phyloP scores from a whole-genome alignment of 257 asterid genomes.

The Solanum infundibuliforme region DNA sequence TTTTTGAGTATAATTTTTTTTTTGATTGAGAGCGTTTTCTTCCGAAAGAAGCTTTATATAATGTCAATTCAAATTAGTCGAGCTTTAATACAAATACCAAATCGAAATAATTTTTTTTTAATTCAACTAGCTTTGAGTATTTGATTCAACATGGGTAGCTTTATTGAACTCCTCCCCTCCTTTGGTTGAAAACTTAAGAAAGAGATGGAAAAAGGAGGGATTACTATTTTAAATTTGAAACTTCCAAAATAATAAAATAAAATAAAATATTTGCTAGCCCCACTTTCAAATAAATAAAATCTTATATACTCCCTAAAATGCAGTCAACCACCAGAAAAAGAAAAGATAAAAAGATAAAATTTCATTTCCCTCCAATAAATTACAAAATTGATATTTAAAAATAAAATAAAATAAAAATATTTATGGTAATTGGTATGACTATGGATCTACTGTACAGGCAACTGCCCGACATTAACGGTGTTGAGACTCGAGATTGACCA shows the following conservation, averaged over 20 bases:
- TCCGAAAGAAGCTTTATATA: no score
- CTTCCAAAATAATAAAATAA: neutral
- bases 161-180: neutral
- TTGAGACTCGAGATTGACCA: slow-evolving; percentile 5
- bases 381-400: neutral
- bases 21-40: neutral
- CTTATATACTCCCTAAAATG: neutral
- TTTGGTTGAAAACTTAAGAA: neutral
- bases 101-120: no score
- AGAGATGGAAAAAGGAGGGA: slow-evolving; percentile 2
- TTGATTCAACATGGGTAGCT: neutral
- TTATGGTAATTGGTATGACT: neutral
- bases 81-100: no score
- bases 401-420: neutral
- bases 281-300: neutral
- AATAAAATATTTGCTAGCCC: neutral
- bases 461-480: slow-evolving; percentile 10
- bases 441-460: neutral
- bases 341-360: neutral
- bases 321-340: neutral
- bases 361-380: neutral
- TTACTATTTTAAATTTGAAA: neutral
- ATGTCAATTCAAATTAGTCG: no score
- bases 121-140: neutral
- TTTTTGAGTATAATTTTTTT: no score